Evolutionary conservation across 192 early-diverging fungal genomes (phyloP).

Genomic region (Rhizophlyctis rosea): DNA sequence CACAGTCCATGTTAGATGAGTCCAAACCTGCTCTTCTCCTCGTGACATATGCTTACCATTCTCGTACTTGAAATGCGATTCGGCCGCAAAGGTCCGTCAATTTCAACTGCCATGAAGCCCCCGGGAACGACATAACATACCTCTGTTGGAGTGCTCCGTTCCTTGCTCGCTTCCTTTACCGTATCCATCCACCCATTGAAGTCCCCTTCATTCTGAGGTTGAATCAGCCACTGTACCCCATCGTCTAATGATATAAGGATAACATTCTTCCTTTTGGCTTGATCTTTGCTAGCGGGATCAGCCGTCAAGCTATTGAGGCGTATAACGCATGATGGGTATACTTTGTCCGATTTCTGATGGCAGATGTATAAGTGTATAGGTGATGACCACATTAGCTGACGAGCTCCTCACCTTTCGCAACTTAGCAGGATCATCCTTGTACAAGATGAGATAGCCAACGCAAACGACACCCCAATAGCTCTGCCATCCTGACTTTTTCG

Average conservation of each 20-base stretch:
- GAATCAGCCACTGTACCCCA: conserved; percentile 32
- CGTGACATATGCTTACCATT: no score
- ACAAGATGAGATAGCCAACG: conserved; percentile 50
- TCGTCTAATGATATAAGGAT: conserved; percentile 20
- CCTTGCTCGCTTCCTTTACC: conserved; percentile 30
- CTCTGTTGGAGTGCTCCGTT: conserved; percentile 38
- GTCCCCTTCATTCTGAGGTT: conserved; percentile 34
- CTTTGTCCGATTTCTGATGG: conserved; percentile 17
- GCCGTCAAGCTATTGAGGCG: conserved; percentile 26
- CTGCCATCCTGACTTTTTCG: conserved; percentile 39
- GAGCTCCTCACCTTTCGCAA: conserved; percentile 14
- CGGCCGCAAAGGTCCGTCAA: no score
- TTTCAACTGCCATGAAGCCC: no score
- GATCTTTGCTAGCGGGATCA: conserved; percentile 38
- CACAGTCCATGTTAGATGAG: no score
- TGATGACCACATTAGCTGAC: no score
- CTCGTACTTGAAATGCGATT: no score
- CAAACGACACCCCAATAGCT: conserved; percentile 33
- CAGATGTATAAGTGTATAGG: no score
- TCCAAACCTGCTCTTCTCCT: no score
- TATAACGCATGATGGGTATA: conserved; percentile 37
- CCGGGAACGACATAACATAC: no score
- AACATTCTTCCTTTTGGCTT: conserved; percentile 41
- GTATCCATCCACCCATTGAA: conserved; percentile 38
- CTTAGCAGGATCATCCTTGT: conserved; percentile 43